Percentiles rank a stretch among this genome's conserved stretches.
phyloP scores from a whole-genome alignment of 495 filamentous ascomycete genomes.

The Lentithecium fluviatile region DNA sequence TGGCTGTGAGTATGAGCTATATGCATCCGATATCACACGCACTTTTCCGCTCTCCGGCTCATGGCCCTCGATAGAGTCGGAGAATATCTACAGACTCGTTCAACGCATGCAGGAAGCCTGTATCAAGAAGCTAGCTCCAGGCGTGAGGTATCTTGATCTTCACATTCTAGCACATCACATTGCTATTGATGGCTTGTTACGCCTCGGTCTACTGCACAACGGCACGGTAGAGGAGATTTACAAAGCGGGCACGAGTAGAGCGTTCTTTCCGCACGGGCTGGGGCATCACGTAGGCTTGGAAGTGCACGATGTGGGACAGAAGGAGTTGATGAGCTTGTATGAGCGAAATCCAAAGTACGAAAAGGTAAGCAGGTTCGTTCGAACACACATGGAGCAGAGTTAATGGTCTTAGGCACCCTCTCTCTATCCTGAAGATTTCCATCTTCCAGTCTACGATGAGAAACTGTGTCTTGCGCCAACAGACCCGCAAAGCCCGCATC shows the following conservation, averaged over 20 bases:
- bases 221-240: constrained; percentile 65
- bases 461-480: constrained; percentile 28
- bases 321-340: constrained; percentile 36
- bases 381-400: neutral
- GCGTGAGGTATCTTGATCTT: constrained; percentile 64
- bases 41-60: constrained; percentile 71
- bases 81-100: constrained; percentile 72
- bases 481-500: constrained; percentile 28
- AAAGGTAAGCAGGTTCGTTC: constrained; percentile 17
- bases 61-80: constrained; percentile 62
- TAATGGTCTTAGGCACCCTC: constrained; percentile 19
- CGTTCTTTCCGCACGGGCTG: constrained; percentile 89
- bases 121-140: constrained; percentile 63
- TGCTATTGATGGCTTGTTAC: constrained; percentile 65
- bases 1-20: constrained; percentile 79
- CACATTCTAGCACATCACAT: constrained; percentile 71
- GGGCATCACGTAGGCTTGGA: constrained; percentile 90
- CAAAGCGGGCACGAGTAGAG: constrained; percentile 62
- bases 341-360: constrained; percentile 30
- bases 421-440: constrained; percentile 26
- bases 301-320: constrained; percentile 70
- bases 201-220: constrained; percentile 63
- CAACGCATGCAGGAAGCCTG: constrained; percentile 79
- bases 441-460: constrained; percentile 29
- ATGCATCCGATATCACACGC: constrained; percentile 87